Evolutionary conservation across 768 basidiomycete genomes (phyloP), one percentile per base, ranked within the genome.

Genomic region (Russula vinacea): DNA sequence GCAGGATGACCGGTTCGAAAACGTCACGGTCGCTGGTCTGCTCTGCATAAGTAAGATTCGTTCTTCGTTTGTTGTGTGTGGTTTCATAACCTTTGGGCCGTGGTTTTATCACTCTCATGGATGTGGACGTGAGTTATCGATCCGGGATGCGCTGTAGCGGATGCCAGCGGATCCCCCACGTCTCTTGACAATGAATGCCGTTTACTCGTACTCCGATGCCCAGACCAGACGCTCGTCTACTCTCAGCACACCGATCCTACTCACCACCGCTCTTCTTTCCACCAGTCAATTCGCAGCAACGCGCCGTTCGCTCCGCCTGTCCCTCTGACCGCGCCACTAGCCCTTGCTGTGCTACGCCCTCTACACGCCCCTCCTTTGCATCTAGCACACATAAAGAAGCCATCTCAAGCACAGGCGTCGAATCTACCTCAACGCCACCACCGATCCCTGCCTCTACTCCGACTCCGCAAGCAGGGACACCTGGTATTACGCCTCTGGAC

Each of bases 141-240:
- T 29, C 29, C 29, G 29, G 29, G 29, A 29, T 29, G 29, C 29
- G 5, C 29, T 29, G 29, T 29, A 29, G 2, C 65, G 67, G n/a
- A 67, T 67, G 66, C 59, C 58, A 29, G 2, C 65, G 67, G n/a
- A 67, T 67, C 62, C 59, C 58, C 66, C 62, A 65, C 59, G 8
- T 51, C 65, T 53, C 26, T 44, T 24, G 57, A 66, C 60, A 50
- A 68, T 68, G 67, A 67, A 68, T 55, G 58, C 56, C 52, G 58
- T 62, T 56, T 57, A 68, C 44, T 37, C 57, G 54, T 68, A 67
- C 55, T 62, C 64, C 64, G 64, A 65, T 50, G 62, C 62, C 50
- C 64, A 59, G 26, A 40, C 50, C 64, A 59, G 26, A 40, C 67
- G 24, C 61, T 67, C 56, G 47, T 67, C n/a, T 63, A 60, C 44